Evolutionary conservation across 441 rosid species (phyloP), one percentile per base, ranked within the genome.

Genomic region (Populus hybrid): DNA sequence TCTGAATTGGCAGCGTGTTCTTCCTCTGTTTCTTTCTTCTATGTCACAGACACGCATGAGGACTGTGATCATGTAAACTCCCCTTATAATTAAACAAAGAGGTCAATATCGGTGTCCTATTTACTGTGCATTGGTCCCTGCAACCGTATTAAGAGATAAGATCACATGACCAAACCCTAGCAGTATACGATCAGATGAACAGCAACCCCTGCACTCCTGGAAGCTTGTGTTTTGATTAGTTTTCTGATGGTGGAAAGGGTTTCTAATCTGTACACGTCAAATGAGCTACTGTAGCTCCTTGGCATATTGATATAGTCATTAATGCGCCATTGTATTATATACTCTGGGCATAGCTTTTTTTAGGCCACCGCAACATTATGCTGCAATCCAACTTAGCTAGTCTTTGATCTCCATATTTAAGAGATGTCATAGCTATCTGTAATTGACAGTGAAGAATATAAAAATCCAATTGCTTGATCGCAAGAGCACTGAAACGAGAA

Each of bases 1-100:
- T 73, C 78, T 71, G 68, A 68, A 73, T 50, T 67, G 74, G 74
- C 77, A 70, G 66, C 24, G 69, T 69, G 72, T 46, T 73, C 75
- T 70, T 73, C 70, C 69, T 70, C 4, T 30, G 32, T 30, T 30
- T 30, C 32, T 69, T 61, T 71, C 74, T 3, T 3, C 8, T 42
- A 71, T 20, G 69, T 66, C 12, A 20, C 42, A 50, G 59, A 6
- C 28, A 20, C 77, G 71, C 74, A 67, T 53, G 80, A 18, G 36
- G 20, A 40, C 14, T 72, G 26, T 65, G 32, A 23, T 50, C 23
- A 10, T 18, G 63, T 5, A 16, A 42, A 28, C 36, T 42, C 5
- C 28, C 11, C 26, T 11, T 34, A 23, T 9, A 64, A 64, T 64
- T 53, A 18, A 5, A 18, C 32, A 53, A 53, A 53, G n/a, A 53